Conservation (phyloP, 495 filamentous ascomycete species). For the Penicillium canariense region DNA sequence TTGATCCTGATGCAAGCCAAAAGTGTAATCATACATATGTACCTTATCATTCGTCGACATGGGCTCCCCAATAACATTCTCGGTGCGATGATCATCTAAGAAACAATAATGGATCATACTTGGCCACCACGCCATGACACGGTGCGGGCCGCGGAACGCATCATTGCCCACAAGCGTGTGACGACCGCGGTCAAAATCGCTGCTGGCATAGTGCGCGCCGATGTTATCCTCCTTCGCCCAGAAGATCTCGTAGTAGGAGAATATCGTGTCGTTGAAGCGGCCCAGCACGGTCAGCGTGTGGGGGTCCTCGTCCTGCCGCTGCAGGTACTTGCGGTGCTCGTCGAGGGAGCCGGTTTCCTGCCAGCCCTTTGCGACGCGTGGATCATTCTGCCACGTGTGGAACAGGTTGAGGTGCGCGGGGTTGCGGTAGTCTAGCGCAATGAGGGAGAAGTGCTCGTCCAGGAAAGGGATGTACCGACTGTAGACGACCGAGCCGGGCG, state of each 20-base stretch:
- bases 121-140: slow-evolving; percentile 65
- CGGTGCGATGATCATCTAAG: slow-evolving; percentile 62
- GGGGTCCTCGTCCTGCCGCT: slow-evolving; percentile 53
- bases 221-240: slow-evolving; percentile 65
- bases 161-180: slow-evolving; percentile 63
- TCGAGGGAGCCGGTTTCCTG: slow-evolving; percentile 62
- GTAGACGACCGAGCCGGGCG: slow-evolving; percentile 56
- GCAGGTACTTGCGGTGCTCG: slow-evolving; percentile 59
- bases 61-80: slow-evolving; percentile 60
- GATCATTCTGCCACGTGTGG: slow-evolving; percentile 66
- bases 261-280: slow-evolving; percentile 54
- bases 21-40: slow-evolving; percentile 58
- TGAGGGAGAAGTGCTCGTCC: slow-evolving; percentile 60
- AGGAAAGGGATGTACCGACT: slow-evolving; percentile 64
- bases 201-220: slow-evolving; percentile 57
- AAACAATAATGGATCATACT: slow-evolving; percentile 64
- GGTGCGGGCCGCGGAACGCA: slow-evolving; percentile 59
- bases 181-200: slow-evolving; percentile 60
- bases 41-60: slow-evolving; percentile 55
- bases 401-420: slow-evolving; percentile 55
- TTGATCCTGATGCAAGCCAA: slow-evolving; percentile 59
- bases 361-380: slow-evolving; percentile 64
- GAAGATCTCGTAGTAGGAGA: slow-evolving; percentile 66
- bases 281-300: slow-evolving; percentile 57
- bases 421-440: slow-evolving; percentile 53